Conservation (phyloP, 768 basidiomycete genomes). For the Leccinum boreale region DNA sequence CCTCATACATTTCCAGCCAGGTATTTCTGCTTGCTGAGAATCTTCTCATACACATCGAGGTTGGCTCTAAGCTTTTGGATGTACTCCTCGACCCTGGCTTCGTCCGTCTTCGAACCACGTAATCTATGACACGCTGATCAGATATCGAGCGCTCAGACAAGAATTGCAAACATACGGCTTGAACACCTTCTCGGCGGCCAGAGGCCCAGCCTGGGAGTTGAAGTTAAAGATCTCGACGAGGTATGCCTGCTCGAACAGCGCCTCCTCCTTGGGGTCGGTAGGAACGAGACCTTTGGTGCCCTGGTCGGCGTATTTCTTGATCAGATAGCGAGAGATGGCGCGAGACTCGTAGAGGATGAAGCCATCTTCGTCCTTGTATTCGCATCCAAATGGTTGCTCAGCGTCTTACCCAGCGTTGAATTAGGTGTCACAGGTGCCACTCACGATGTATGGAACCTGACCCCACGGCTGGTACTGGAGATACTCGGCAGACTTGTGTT, state of each 20-base stretch:
- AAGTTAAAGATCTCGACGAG: conserved; percentile 55
- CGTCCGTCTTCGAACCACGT: conserved; percentile 9
- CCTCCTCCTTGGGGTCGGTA: conserved; percentile 31
- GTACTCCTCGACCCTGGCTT: conserved; percentile 14
- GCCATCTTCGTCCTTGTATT: conserved; percentile 52
- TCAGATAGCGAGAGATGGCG: conserved; percentile 60
- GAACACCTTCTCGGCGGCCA: conserved; percentile 50
- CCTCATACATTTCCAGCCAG: conserved; percentile 51
- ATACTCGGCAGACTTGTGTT: conserved; percentile 47
- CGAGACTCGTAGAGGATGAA: conserved; percentile 61
- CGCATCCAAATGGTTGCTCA: not conserved
- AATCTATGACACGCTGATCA: conserved; percentile 5
- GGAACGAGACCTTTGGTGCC: conserved; percentile 51
- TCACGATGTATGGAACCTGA: conserved; percentile 45
- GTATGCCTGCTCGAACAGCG: conserved; percentile 30
- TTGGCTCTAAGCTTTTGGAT: conserved; percentile 27
- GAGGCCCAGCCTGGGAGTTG: conserved; percentile 35
- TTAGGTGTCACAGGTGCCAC: not conserved
- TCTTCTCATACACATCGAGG: conserved; percentile 51
- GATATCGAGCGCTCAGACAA: not conserved
- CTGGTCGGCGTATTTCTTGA: conserved; percentile 48
- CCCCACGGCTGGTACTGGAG: conserved; percentile 55
- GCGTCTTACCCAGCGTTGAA: not conserved
- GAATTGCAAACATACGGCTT: conserved; percentile 37
- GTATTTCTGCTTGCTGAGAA: conserved; percentile 54